Percentiles rank a stretch among this genome's conserved stretches.
Evolutionary conservation across 2,329 filamentous ascomycete genomes (phyloP).

Genomic region (Penicillium sp.): DNA sequence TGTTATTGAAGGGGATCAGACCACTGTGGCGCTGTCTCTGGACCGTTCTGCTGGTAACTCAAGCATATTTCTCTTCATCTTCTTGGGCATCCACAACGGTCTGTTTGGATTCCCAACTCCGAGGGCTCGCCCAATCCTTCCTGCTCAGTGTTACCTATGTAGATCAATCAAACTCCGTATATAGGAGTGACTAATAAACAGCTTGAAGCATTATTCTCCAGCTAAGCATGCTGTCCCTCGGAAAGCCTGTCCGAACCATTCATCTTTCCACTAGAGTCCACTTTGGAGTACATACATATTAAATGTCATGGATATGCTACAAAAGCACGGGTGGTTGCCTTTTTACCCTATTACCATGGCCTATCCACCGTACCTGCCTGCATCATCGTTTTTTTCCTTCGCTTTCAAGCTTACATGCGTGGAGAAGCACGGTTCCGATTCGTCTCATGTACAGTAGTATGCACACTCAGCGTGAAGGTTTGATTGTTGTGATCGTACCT

Average conservation of each 20-base stretch:
- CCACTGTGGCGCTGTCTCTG: slow-evolving; percentile 17
- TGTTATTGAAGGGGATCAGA: slow-evolving; percentile 12
- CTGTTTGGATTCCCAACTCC: not conserved
- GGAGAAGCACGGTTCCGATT: slow-evolving; percentile 1
- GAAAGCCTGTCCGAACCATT: slow-evolving; percentile 26
- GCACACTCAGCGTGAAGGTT: not conserved
- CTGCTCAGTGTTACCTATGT: not conserved
- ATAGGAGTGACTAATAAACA: too few species aligned
- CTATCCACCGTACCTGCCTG: slow-evolving; percentile 6
- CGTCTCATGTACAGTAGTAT: not conserved
- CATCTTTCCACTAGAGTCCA: not conserved
- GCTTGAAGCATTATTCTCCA: slow-evolving; percentile 24
- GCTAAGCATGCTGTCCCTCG: slow-evolving; percentile 31
- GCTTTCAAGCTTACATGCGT: slow-evolving; percentile 2
- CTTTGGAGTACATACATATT: not conserved
- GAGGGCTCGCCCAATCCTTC: not conserved
- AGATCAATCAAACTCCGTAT: not conserved
- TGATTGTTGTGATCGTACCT: slow-evolving; percentile 1
- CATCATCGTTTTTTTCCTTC: slow-evolving; percentile 11
- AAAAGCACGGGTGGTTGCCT: slow-evolving; percentile 1
- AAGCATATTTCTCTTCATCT: not conserved
- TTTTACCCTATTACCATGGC: not conserved
- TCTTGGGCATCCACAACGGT: slow-evolving; percentile 1
- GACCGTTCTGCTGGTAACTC: slow-evolving; percentile 18
- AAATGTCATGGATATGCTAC: not conserved